Evolutionary conservation across 495 filamentous ascomycete species (phyloP).

Genomic region (Talaromyces proteolyticus): DNA sequence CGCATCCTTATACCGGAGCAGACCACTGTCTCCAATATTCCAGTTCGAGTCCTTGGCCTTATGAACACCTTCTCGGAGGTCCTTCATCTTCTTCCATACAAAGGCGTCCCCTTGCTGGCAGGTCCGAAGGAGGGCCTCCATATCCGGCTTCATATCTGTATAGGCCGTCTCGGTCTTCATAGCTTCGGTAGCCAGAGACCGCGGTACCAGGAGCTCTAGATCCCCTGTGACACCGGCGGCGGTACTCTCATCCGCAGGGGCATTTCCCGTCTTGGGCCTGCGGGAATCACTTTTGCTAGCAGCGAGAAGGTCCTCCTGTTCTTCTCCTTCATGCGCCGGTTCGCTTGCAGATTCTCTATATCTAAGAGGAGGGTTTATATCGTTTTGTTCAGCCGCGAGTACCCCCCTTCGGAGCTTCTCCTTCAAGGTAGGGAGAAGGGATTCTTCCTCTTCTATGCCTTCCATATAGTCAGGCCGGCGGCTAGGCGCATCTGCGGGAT

Average conservation of each 20-base stretch:
- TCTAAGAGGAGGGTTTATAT: no score
- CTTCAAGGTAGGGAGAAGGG: no score
- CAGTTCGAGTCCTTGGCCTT: neutral
- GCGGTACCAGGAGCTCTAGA: slow-evolving; percentile 1
- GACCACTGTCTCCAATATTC: neutral
- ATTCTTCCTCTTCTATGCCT: no score
- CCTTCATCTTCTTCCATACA: no score
- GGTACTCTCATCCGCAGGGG: neutral
- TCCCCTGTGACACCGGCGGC: neutral
- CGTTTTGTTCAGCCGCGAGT: no score
- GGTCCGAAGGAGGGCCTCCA: no score
- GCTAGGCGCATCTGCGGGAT: no score
- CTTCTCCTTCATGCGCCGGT: no score
- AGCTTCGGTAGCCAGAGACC: neutral
- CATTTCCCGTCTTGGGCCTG: neutral
- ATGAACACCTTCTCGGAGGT: neutral
- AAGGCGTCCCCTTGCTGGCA: slow-evolving; percentile 1
- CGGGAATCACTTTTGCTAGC: neutral
- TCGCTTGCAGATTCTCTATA: no score
- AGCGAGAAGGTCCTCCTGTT: neutral
- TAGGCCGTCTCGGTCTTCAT: neutral
- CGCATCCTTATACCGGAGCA: slow-evolving; percentile 1
- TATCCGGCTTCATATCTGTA: neutral
- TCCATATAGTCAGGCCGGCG: no score
- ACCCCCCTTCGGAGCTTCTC: no score